Conservation (phyloP, 495 filamentous ascomycete genomes). For the Lindgomyces ingoldianus region DNA sequence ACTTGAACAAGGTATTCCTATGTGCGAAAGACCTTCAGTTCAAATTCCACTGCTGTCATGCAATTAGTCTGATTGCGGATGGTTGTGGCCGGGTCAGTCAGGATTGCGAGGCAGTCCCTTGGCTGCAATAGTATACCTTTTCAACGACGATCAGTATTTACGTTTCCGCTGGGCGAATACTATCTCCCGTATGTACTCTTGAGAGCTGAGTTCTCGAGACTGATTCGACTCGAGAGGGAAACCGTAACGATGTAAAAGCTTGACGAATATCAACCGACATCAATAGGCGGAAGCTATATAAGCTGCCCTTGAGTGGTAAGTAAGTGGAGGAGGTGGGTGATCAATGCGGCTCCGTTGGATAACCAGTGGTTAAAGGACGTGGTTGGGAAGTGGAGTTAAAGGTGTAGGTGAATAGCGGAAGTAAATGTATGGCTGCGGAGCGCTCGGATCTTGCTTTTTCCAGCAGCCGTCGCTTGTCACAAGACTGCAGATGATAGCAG, state of each 20-base stretch:
- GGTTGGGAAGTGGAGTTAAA: background rate
- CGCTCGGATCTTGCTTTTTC: slow-evolving; percentile 29
- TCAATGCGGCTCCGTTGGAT: slow-evolving; percentile 24
- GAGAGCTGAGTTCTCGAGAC: slow-evolving; percentile 73
- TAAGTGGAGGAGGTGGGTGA: slow-evolving; percentile 7
- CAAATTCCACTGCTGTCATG: slow-evolving; percentile 27
- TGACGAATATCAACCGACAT: slow-evolving; percentile 77
- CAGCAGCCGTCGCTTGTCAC: slow-evolving; percentile 22
- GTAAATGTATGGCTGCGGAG: slow-evolving; percentile 30
- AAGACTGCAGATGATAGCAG: slow-evolving; percentile 31
- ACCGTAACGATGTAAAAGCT: slow-evolving; percentile 66
- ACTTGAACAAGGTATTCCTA: slow-evolving; percentile 30
- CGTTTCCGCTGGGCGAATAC: slow-evolving; percentile 45
- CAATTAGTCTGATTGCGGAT: slow-evolving; percentile 24
- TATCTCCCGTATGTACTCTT: slow-evolving; percentile 69
- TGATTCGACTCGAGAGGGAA: slow-evolving; percentile 69
- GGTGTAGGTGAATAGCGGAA: slow-evolving; percentile 15
- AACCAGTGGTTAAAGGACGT: slow-evolving; percentile 7
- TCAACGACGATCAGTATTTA: slow-evolving; percentile 31
- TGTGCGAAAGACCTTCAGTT: slow-evolving; percentile 21
- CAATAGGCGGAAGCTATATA: slow-evolving; percentile 50
- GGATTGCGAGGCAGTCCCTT: slow-evolving; percentile 22
- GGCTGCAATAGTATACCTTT: slow-evolving; percentile 47
- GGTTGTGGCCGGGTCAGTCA: slow-evolving; percentile 11
- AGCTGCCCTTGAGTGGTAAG: slow-evolving; percentile 29